Percentiles rank a stretch among this genome's conserved stretches.
Evolutionary conservation across 345 rosid species (phyloP).

Genomic region (Trapa incisa): DNA sequence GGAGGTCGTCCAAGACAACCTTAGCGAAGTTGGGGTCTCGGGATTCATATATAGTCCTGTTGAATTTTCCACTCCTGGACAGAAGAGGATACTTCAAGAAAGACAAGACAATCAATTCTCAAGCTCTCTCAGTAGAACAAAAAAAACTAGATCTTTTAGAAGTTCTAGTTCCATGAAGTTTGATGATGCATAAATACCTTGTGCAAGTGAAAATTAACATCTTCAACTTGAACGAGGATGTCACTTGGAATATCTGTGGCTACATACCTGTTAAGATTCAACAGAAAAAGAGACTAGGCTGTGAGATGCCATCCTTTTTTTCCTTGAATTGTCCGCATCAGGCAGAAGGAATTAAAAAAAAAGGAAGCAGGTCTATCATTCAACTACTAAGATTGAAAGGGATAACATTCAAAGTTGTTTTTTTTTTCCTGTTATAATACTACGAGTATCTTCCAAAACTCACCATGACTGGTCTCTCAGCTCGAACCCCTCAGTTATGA

Average conservation of each 20-base stretch:
- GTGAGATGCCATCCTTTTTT: background rate
- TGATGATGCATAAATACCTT: constrained; percentile 39
- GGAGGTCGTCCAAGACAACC: constrained; percentile 57
- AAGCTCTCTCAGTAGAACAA: background rate
- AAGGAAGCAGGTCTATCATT: background rate
- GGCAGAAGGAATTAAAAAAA: background rate
- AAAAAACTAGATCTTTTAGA: background rate
- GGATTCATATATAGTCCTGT: constrained; percentile 71
- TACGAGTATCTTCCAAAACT: background rate
- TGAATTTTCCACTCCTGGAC: constrained; percentile 88
- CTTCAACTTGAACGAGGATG: constrained; percentile 63
- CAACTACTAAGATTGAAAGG: background rate
- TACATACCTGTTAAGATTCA: constrained; percentile 48
- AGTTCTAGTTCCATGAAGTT: background rate
- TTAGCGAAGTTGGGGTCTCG: constrained; percentile 45
- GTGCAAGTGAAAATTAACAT: constrained; percentile 68
- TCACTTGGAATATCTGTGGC: constrained; percentile 91
- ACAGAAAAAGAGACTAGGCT: background rate
- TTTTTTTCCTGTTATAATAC: background rate
- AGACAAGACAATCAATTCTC: background rate
- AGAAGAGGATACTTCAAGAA: constrained; percentile 70
- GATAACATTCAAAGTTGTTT: background rate
- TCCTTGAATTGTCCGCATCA: constrained; percentile 1
- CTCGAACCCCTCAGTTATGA: constrained; percentile 83
- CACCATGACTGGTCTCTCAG: constrained; percentile 83